Conservation (phyloP, 352 stramenopile species). For the Globisporangium orthogonon region DNA sequence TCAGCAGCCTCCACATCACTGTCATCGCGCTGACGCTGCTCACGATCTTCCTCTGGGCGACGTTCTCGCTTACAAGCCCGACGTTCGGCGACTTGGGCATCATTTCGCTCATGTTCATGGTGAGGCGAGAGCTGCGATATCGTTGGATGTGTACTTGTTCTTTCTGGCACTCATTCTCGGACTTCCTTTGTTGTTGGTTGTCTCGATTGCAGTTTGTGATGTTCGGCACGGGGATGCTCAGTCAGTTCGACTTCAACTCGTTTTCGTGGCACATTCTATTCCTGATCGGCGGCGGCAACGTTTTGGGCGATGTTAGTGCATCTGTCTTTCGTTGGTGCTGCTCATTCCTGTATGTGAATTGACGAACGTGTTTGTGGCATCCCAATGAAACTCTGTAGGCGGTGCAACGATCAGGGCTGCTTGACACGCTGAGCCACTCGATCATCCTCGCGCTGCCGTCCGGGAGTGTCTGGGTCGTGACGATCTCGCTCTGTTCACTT, state of each 20-base stretch:
- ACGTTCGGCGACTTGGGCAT: constrained; percentile 91
- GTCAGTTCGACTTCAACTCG: constrained; percentile 92
- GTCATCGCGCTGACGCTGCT: constrained; percentile 86
- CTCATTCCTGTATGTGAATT: neutral
- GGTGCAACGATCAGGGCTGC: constrained; percentile 75
- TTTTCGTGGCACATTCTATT: constrained; percentile 94
- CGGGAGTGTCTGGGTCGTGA: constrained; percentile 83
- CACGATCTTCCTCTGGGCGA: constrained; percentile 89
- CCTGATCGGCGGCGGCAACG: constrained; percentile 88
- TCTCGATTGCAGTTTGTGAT: constrained; percentile 57
- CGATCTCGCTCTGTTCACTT: constrained; percentile 80
- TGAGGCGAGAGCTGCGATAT: constrained; percentile 12
- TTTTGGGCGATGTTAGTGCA: constrained; percentile 85
- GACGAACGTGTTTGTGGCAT: neutral
- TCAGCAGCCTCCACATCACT: constrained; percentile 85
- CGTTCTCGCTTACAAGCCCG: constrained; percentile 75
- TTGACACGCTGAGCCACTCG: constrained; percentile 78
- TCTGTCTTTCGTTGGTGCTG: neutral
- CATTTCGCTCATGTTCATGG: constrained; percentile 90
- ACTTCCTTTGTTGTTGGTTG: neutral
- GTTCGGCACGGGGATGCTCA: constrained; percentile 87
- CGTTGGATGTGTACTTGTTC: neutral
- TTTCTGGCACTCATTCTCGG: neutral
- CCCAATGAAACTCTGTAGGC: constrained; percentile 23
- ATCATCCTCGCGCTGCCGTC: constrained; percentile 75